Conservation (phyloP, 768 basidiomycete species). For the Podaxis sp. region DNA sequence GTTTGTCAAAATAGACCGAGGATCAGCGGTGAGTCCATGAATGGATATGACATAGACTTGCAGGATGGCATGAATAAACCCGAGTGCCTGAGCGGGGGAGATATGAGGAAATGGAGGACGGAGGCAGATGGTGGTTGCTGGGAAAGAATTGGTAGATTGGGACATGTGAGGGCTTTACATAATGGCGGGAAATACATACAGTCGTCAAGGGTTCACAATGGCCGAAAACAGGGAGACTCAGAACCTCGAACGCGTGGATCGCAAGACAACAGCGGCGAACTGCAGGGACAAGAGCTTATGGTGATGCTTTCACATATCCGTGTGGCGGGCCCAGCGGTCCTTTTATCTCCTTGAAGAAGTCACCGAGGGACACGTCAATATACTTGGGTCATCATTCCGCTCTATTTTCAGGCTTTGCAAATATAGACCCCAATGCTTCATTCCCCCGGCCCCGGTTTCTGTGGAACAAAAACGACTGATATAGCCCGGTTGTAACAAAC, state of each 20-base stretch:
- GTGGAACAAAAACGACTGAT: constrained; percentile 11
- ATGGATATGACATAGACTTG: constrained; percentile 20
- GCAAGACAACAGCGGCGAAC: not conserved
- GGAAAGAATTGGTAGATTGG: not conserved
- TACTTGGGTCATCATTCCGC: not conserved
- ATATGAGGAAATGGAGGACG: constrained; percentile 6
- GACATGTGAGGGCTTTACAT: constrained; percentile 6
- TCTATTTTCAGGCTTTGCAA: constrained; percentile 9
- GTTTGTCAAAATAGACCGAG: not conserved
- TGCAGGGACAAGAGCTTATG: not conserved
- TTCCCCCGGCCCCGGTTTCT: constrained; percentile 9
- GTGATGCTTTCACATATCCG: not conserved
- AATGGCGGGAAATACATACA: not conserved
- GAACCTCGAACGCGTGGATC: constrained; percentile 3
- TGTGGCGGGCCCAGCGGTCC: not conserved
- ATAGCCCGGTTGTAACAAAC: not conserved
- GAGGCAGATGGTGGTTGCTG: not conserved
- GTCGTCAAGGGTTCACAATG: constrained; percentile 8
- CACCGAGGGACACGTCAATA: not conserved
- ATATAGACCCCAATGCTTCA: not conserved
- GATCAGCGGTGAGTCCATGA: constrained; percentile 11
- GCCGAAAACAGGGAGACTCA: not conserved
- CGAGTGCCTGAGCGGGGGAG: constrained; percentile 5
- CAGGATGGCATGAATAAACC: constrained; percentile 33
- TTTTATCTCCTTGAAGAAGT: constrained; percentile 5